Base-by-base conservation (phyloP, 2,329 filamentous ascomycete species). In the Dothidotthia symphoricarpi region DNA sequence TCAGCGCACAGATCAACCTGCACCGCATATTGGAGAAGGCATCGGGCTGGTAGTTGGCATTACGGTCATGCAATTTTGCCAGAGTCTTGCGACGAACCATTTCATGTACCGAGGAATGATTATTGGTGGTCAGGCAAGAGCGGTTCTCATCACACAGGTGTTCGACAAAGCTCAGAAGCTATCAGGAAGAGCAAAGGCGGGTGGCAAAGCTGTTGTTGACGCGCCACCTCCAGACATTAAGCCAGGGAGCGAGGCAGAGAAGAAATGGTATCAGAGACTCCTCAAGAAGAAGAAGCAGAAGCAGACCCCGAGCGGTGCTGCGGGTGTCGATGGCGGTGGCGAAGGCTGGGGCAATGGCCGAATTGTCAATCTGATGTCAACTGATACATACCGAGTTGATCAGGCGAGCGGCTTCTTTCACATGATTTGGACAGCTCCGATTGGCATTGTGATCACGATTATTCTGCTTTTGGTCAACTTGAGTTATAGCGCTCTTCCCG, bases 51-150 rank as follows among this genome's bases (percentile, higher is more conserved):
- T 89, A 2, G 66, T 97, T 39, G 91, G 87, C 7, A 84, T 97
- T 39, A 89, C 86, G 1, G 65, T 76, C 28, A 93, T 97, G 88
- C 90, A 96, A 64, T 75, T 90, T 14, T 60, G 84, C 9, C 88
- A 95, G 67, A 91, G 85, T 62, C 59, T 95, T 48, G 81, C 81
- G 16, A 88, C 83, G 2, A 94, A 90, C 58, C 91, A 97, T 59
- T 96, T 95, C 69, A 84, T 97, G 59, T 97, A 91, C 59, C 81
- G 83, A 15, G 89, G 91, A 15, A 94, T 95, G 85, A 83, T 94
- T 70, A 81, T 94, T 26, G 93, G 91, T 47, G 93, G 88, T 0
- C 84, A 96, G 69, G 72, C 80, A 6, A 79, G 91, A 61, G 88
- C 83, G 1, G 85, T 88, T 0, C 71, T 97, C 28, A 95, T 96